Conservation (phyloP, 768 basidiomycete species). For the Suillus hirtellus region DNA sequence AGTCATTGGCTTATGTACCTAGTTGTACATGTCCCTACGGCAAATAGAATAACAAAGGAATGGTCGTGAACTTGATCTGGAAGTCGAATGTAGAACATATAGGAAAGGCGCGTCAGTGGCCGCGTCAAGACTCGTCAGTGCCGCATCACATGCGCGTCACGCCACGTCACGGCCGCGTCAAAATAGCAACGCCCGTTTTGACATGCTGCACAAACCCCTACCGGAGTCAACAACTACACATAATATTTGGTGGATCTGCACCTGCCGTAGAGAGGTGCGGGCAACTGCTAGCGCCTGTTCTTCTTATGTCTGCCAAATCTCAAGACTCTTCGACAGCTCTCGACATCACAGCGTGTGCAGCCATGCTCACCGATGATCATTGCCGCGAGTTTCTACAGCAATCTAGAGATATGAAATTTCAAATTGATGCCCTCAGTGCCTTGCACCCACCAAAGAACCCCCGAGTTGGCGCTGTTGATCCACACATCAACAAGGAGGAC, state of each 20-base stretch:
- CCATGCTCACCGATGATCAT: conserved; percentile 30
- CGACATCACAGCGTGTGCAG: conserved; percentile 22
- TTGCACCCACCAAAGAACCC: conserved; percentile 10
- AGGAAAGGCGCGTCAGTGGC: too few species aligned
- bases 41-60: too few species aligned
- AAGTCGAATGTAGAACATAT: too few species aligned
- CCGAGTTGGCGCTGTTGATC: conserved; percentile 1
- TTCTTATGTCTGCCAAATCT: conserved; percentile 20
- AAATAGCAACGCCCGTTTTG: background rate
- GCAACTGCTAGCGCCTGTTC: conserved; percentile 25
- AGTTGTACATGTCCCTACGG: too few species aligned
- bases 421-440: conserved; percentile 19
- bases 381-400: conserved; percentile 23
- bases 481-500: conserved; percentile 1
- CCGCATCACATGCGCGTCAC: too few species aligned
- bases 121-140: too few species aligned
- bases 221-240: conserved; percentile 9
- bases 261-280: conserved; percentile 28
- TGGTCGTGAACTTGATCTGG: too few species aligned
- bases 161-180: too few species aligned
- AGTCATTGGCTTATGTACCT: too few species aligned
- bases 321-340: conserved; percentile 17
- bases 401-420: conserved; percentile 27
- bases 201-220: conserved; percentile 2
- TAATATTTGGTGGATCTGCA: conserved; percentile 15